phyloP scores from a whole-genome alignment of 306 rosid species.

The Malus fusca region DNA sequence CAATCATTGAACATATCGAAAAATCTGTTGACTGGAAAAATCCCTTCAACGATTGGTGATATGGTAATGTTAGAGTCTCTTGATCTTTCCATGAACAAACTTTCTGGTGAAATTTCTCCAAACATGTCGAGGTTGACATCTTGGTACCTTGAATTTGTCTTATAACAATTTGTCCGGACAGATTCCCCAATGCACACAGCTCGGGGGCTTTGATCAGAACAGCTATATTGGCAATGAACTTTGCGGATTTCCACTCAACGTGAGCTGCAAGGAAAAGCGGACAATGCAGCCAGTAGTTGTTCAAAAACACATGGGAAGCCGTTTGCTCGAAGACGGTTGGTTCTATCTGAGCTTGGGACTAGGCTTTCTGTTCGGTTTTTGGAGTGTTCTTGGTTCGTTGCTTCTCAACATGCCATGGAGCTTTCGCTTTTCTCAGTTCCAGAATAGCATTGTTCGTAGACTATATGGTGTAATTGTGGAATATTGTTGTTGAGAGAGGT shows the following conservation, averaged over 20 bases:
- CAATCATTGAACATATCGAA: neutral
- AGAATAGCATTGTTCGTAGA: neutral
- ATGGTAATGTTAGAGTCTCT: neutral
- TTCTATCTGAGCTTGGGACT: slow-evolving; percentile 16
- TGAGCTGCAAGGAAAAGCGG: neutral
- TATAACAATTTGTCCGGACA: neutral
- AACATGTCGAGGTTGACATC: neutral
- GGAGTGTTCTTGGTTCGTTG: neutral
- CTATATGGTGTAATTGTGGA: neutral
- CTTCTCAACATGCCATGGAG: neutral
- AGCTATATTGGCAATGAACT: neutral
- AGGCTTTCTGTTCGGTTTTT: slow-evolving; percentile 7
- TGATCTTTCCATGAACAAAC: neutral
- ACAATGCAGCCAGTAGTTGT: neutral
- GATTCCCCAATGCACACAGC: slow-evolving; percentile 5
- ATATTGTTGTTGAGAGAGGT: no score
- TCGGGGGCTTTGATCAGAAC: neutral
- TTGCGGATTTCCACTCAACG: neutral
- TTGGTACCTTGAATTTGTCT: neutral
- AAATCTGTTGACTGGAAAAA: neutral
- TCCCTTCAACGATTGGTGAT: neutral
- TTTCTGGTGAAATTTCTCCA: slow-evolving; percentile 4
- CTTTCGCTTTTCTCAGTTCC: neutral
- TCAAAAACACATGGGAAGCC: slow-evolving; percentile 3
- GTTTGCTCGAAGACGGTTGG: neutral